phyloP scores from a whole-genome alignment of 106 monocot genomes.

The Dioscorea dumetorum region DNA sequence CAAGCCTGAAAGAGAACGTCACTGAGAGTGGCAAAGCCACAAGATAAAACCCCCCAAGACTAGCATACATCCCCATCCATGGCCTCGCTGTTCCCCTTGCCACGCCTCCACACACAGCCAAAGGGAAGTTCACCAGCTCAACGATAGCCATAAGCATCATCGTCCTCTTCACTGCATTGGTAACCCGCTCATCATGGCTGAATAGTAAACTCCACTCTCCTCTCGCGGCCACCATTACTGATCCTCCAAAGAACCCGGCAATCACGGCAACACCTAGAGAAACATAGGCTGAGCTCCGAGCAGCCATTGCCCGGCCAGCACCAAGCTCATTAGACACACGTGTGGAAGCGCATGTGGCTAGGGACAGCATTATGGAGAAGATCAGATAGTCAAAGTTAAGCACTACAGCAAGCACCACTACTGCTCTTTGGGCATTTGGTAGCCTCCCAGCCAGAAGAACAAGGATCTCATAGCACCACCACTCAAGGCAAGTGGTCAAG shows the following conservation, averaged over 20 bases:
- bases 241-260: conserved; percentile 23
- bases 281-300: conserved; percentile 24
- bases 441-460: conserved; percentile 57
- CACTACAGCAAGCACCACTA: conserved; percentile 54
- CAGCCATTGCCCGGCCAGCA: conserved; percentile 13
- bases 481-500: conserved; percentile 59
- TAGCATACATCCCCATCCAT: conserved; percentile 68
- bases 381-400: conserved; percentile 87
- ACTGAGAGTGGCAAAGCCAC: conserved; percentile 61
- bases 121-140: conserved; percentile 70
- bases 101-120: conserved; percentile 58
- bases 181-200: conserved; percentile 32
- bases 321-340: conserved; percentile 80
- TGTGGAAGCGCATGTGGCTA: conserved; percentile 53
- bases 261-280: conserved; percentile 19
- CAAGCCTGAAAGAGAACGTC: conserved; percentile 35
- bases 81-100: conserved; percentile 60
- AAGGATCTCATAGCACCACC: conserved; percentile 89
- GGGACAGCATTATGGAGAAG: conserved; percentile 57
- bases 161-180: conserved; percentile 32
- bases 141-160: conserved; percentile 55
- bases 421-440: conserved; percentile 26
- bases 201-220: conserved; percentile 48
- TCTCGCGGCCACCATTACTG: conserved; percentile 25
- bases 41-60: conserved; percentile 61